phyloP scores from a whole-genome alignment of 257 asterid genomes.

The Lavandula angustifolia region DNA sequence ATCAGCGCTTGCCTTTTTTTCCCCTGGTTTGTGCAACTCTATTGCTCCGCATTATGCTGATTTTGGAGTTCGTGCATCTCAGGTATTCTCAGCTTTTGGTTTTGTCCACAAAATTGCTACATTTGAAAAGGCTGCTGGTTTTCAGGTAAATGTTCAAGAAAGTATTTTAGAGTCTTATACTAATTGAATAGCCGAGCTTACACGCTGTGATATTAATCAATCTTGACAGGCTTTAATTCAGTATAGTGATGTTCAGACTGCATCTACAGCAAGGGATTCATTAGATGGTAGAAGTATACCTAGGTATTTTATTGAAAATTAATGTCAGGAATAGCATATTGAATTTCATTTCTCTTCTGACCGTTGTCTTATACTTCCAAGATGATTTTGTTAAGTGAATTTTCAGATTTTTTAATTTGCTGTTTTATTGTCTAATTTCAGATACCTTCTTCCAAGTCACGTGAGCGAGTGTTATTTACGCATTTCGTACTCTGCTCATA shows the following conservation, averaged over 20 bases:
- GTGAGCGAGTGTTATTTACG: conserved; percentile 66
- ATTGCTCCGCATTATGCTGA: conserved; percentile 28
- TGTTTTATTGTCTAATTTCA: conserved; percentile 35
- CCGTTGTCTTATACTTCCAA: conserved; percentile 12
- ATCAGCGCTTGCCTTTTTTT: conserved; percentile 7
- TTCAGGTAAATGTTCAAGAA: conserved; percentile 56
- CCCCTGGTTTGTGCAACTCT: conserved; percentile 9
- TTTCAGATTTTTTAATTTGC: conserved; percentile 29
- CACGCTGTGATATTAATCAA: conserved; percentile 27
- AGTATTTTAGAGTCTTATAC: conserved; percentile 7
- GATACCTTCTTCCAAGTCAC: conserved; percentile 83
- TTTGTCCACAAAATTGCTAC: conserved; percentile 89
- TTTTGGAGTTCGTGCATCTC: conserved; percentile 28
- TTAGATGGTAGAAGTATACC: conserved; percentile 92
- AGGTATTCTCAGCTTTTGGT: conserved; percentile 92
- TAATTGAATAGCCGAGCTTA: conserved; percentile 15
- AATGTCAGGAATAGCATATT: conserved; percentile 12
- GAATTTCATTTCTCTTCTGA: conserved; percentile 16
- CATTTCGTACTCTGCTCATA: conserved; percentile 85
- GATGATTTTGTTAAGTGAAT: conserved; percentile 4
- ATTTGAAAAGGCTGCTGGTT: conserved; percentile 90
- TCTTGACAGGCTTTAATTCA: conserved; percentile 72
- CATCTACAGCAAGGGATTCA: conserved; percentile 73
- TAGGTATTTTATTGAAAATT: conserved; percentile 46
- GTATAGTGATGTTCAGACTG: conserved; percentile 73